Evolutionary conservation across 1,284 basidiomycete genomes (phyloP), one percentile per base, ranked within the genome.

Genomic region (Tausonia pullulans): DNA sequence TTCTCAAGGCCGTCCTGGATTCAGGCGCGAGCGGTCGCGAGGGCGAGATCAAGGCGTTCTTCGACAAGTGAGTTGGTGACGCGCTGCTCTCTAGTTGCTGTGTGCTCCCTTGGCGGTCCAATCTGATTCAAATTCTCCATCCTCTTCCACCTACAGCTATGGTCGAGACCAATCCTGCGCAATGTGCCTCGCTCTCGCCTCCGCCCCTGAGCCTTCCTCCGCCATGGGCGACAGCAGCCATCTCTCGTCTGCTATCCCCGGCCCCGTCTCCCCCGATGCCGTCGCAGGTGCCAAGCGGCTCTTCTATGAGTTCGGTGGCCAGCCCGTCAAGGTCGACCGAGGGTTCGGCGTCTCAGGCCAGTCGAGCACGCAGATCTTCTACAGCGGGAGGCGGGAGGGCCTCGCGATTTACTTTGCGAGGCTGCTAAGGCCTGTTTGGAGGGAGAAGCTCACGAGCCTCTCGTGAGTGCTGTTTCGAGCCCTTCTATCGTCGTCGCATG

Each of bases 381-480:
- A 88, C 75, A 93, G 90, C 70, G 88, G 90, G 50, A 83, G 92
- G 60, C 84, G 93, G 70, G 91, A 98, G 76, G 95, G 91, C 1
- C 80, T 98, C 51, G 88, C 87, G 0, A 77, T 95, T 46, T 94
- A 92, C 74, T 84, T 98, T 70, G 84, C 90, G 3, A 82, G 95
- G 61, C 79, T 95, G 41, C 78, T 97, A 14, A 80, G 91, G 51
- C 88, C 90, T 1, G 81, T 98, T 67, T 98, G 95, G 94, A 87
- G 86, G 70, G 79, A 82, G 62, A 88, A 86, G 70, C 77, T 97
- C 64, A 87, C 85, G 4, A 79, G 79, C 63, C 71, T 79, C 46
- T 79, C 82, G 87, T 88, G 72, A 63, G 78, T 74, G 13, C 63
- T 65, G 10, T 61, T 66, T 27, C 27, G 27, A 27, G 27, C 27